Conservation (phyloP, 2,329 filamentous ascomycete species). For the Calonectria crousiana region DNA sequence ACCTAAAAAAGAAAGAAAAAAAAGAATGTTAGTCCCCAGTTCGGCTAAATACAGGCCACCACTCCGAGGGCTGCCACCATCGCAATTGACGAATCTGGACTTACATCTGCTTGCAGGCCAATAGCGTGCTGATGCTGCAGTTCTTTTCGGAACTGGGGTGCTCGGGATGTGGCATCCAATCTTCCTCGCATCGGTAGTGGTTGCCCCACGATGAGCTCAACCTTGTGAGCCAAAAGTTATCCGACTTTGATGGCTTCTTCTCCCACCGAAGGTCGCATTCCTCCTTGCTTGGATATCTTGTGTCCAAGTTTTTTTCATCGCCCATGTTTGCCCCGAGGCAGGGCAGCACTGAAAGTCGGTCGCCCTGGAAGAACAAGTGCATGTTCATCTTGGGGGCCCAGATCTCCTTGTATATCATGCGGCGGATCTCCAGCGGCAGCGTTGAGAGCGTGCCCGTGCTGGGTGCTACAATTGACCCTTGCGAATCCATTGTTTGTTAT, state of each 20-base stretch:
- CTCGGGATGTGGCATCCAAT: conserved; percentile 18
- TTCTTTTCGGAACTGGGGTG: conserved; percentile 17
- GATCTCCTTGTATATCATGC: conserved; percentile 10
- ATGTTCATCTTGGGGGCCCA: conserved; percentile 16
- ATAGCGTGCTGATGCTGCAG: conserved; percentile 11
- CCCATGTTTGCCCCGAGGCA: conserved; percentile 18
- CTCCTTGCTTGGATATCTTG: conserved; percentile 14
- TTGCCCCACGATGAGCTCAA: conserved; percentile 20
- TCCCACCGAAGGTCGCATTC: conserved; percentile 9
- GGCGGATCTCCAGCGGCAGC: conserved; percentile 16
- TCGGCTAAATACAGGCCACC: conserved; percentile 7
- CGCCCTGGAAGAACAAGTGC: conserved; percentile 12
- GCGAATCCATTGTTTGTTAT: background rate
- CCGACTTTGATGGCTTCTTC: conserved; percentile 7
- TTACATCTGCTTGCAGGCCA: conserved; percentile 10
- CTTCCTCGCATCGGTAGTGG: conserved; percentile 20
- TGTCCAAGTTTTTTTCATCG: conserved; percentile 14
- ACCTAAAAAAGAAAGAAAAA: conserved; percentile 5
- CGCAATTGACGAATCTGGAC: background rate
- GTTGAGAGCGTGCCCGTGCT: background rate
- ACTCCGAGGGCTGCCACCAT: background rate
- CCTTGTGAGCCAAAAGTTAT: conserved; percentile 8
- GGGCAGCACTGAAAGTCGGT: background rate
- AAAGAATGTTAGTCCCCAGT: background rate
- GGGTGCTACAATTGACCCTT: background rate